phyloP scores from a whole-genome alignment of 1,139 yeast species.

The Yamadazyma atlantica region DNA sequence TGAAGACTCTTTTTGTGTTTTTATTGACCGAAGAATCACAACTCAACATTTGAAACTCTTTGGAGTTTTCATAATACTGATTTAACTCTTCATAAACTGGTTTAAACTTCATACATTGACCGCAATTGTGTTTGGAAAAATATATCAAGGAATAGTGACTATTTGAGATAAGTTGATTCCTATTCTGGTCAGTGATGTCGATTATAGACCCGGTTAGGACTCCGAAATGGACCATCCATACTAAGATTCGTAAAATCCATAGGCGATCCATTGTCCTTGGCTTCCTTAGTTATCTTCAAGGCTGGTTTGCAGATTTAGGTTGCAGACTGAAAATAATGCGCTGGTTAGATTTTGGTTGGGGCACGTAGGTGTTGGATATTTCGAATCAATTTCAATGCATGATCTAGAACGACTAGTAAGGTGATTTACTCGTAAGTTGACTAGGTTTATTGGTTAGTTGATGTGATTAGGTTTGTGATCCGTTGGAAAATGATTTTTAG shows the following conservation, averaged over 20 bases:
- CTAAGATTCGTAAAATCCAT: constrained; percentile 1
- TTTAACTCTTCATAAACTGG: constrained; percentile 38
- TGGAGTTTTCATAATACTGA: constrained; percentile 23
- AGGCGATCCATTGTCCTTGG: not conserved
- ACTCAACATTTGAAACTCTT: constrained; percentile 30
- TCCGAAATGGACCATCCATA: not conserved
- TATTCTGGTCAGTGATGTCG: constrained; percentile 3
- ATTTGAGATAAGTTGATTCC: constrained; percentile 8
- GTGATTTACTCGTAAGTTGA: no score
- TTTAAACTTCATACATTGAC: constrained; percentile 34
- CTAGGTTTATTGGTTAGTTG: no score
- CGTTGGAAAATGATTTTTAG: no score
- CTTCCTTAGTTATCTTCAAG: no score
- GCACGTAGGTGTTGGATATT: no score
- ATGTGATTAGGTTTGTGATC: no score
- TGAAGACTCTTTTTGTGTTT: constrained; percentile 25
- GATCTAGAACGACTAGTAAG: no score
- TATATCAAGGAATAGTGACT: constrained; percentile 40
- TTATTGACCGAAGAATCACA: constrained; percentile 27
- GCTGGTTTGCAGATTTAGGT: no score
- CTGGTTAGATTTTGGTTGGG: not conserved
- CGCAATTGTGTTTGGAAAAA: constrained; percentile 40
- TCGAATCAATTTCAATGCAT: no score
- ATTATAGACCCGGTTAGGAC: not conserved
- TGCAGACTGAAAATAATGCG: no score